Evolutionary conservation across 1,284 basidiomycete species (phyloP).

Genomic region (Marasmius tenuissimus): DNA sequence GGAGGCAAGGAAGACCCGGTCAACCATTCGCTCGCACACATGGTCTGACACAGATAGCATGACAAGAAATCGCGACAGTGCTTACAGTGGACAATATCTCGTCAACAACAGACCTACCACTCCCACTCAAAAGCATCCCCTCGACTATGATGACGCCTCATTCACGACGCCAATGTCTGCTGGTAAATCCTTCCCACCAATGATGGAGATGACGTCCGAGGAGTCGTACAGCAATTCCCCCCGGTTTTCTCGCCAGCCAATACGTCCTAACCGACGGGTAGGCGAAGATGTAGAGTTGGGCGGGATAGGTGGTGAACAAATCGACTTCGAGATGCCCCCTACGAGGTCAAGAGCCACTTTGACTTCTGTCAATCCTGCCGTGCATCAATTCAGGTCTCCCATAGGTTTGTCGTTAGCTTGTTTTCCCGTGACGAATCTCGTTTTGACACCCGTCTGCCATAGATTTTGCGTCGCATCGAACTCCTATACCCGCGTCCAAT

Average conservation of each 20-base stretch:
- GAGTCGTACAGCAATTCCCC: constrained; percentile 12
- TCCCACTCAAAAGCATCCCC: neutral
- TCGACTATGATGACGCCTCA: neutral
- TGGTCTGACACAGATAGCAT: constrained; percentile 9
- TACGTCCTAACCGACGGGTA: constrained; percentile 44
- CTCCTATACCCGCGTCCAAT: constrained; percentile 6
- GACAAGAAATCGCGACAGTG: neutral
- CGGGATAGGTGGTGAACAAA: constrained; percentile 22
- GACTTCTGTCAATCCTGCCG: constrained; percentile 38
- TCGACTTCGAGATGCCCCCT: constrained; percentile 32
- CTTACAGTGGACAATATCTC: neutral
- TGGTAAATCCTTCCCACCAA: constrained; percentile 5
- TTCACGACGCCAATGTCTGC: neutral
- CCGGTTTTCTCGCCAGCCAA: constrained; percentile 22
- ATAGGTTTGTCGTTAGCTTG: constrained; percentile 37
- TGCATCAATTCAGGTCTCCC: constrained; percentile 51
- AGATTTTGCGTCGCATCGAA: constrained; percentile 19
- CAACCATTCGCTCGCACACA: constrained; percentile 17
- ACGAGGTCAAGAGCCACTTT: constrained; percentile 33
- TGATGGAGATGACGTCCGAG: constrained; percentile 13
- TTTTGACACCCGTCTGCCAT: neutral
- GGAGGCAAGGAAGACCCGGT: constrained; percentile 37
- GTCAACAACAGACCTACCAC: constrained; percentile 1
- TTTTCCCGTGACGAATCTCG: neutral
- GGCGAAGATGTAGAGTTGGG: constrained; percentile 40